Evolutionary conservation across 352 stramenopile species (phyloP), one percentile per base, ranked within the genome.

Genomic region (Thraustotheca clavata): DNA sequence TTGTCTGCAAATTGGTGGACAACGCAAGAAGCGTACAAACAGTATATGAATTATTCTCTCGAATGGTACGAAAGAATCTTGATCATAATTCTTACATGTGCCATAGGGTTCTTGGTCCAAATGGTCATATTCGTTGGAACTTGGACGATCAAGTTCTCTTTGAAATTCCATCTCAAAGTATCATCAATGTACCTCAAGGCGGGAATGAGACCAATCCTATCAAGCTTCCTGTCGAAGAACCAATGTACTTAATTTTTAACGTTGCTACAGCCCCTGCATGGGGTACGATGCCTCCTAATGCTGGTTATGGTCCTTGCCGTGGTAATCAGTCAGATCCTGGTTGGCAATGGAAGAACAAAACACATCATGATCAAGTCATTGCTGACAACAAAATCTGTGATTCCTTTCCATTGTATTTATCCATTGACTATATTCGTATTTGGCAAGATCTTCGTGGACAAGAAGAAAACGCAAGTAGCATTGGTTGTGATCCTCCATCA

Each of bases 351-450:
- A 52, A 52, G 7, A 52, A 52, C 0, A 54, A 76, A 2, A 66
- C 65, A 1, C 86, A 86, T 62, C 60, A 18, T 18, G 43, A 24
- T 24, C 12, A 9, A 31, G 43, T 52, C 11, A 31, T 52, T 2
- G 43, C 43, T 31, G 43, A 52, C 14, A 24, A 9, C 43, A 52
- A 59, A 3, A 87, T 89, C 24, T 91, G 83, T 43, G 77, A 79
- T 40, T 55, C 69, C 0, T 86, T 91, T 50, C 83, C 80, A 0
- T 78, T 91, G 75, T 68, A 83, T 32, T 7, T 94, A 59, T 83
- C 86, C 41, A 83, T 96, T 49, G 88, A 96, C 74, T 87, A 83
- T 60, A 80, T 96, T 20, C 79, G 87, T 7, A 50, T 96, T 22
- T 96, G 96, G 59, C 86, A 95, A 63, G 71, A 76, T 34, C 68